Evolutionary conservation across 1,139 yeast species (phyloP), one percentile per base, ranked within the genome.

Genomic region (Groenewaldozyma auringiensis): DNA sequence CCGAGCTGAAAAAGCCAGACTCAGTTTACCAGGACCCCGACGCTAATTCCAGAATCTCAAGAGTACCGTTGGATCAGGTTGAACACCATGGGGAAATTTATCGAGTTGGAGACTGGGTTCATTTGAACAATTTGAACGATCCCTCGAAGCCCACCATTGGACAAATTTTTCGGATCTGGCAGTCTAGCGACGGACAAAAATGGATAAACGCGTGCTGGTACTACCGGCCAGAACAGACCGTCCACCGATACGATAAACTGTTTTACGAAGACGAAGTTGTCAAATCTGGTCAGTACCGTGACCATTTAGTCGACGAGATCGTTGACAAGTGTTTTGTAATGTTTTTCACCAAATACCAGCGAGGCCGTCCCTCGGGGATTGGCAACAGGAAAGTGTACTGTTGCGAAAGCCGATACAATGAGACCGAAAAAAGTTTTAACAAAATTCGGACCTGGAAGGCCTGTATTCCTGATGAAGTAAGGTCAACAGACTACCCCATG

Each of bases 361-460:
- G 94, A 61, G 97, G 97, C 29, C 92, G 94, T 54, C 94, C 96
- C 17, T 74, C 83, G 39, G 84, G 86, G 4, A 85, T 94, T 18
- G 70, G 70, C 39, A 57, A 59, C 40, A 59, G 64, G 16, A 92
- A 94, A 3, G 77, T 95, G 64, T 92, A 88, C 65, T 83, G 94
- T 55, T 92, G 98, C 69, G 98, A 92, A 66, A 86, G 81, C 64
- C 79, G 98, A 59, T 92, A 89, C 67, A 92, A 92, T 61, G 97
- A 89, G 62, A 75, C 78, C 48, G 94, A 85, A 58, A 87, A 86
- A 62, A 83, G 82, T 22, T 92, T 92, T 71, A 92, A 92, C 67
- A 83, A 94, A 62, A 92, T 92, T 58, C 78, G 97, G 61, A 92
- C 98, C 1, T 92, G 98, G 98, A 92, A 87, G 64, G 97, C 96